Evolutionary conservation across 1,284 basidiomycete species (phyloP).

Genomic region (Naganishia liquefaciens): DNA sequence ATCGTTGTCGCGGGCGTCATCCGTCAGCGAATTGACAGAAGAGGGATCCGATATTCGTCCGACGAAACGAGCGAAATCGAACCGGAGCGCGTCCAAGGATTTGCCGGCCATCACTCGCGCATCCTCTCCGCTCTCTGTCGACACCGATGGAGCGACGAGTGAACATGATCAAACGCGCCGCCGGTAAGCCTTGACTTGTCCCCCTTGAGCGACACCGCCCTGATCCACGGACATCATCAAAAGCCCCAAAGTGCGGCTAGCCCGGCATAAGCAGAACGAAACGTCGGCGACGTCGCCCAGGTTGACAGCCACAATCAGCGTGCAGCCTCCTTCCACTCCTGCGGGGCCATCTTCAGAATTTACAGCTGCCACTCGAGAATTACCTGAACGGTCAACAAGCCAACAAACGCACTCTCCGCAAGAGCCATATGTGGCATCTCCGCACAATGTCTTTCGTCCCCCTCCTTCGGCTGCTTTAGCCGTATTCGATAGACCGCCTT

Average conservation of each 20-base stretch:
- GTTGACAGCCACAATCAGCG: not conserved
- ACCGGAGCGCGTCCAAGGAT: not conserved
- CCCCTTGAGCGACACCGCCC: not conserved
- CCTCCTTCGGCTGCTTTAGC: conserved; percentile 34
- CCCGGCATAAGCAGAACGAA: not conserved
- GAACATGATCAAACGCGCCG: not conserved
- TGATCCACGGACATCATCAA: not conserved
- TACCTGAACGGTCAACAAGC: conserved; percentile 5
- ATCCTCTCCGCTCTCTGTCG: conserved; percentile 17
- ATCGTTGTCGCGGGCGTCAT: conserved; percentile 10
- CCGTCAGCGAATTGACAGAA: conserved; percentile 21
- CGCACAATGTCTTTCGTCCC: conserved; percentile 33
- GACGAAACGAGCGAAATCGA: conserved; percentile 15
- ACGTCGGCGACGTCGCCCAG: conserved; percentile 1
- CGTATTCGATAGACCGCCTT: conserved; percentile 34
- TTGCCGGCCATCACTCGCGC: conserved; percentile 2
- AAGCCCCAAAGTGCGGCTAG: not conserved
- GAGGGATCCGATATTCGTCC: conserved; percentile 9
- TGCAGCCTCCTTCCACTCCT: conserved; percentile 14
- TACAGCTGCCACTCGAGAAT: conserved; percentile 3
- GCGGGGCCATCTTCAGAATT: not conserved
- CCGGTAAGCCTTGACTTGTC: not conserved
- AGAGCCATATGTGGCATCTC: conserved; percentile 27
- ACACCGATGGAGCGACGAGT: not conserved
- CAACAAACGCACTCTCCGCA: conserved; percentile 12